Base-by-base conservation (phyloP, 139 green algal genomes). In the Coelastrella sp. region DNA sequence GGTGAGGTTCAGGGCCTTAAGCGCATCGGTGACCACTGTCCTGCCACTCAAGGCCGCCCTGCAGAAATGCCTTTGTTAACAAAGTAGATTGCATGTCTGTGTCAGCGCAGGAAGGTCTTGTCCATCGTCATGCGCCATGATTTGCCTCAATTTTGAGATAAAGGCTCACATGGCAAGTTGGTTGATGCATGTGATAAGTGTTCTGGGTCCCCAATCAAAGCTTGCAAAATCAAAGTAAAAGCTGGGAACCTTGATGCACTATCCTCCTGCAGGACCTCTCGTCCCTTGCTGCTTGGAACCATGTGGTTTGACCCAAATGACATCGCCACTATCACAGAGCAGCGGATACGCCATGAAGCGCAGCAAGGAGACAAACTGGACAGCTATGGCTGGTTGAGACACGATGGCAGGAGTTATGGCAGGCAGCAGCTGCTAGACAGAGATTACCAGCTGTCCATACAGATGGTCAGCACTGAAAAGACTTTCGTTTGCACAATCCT, bases 331-430 rank as follows among this genome's bases (percentile, higher is more conserved):
- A 51, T 88, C 50, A 67, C 67, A 23, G 37, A 76, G 25, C 50
- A 72, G 35, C 32, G 13, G 51, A 62, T 87, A 21, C 57, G 91
- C 0, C 91, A 94, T 53, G 81, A 88, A 27, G 91, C 91, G 0
- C 88, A 62, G 43, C 87, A 92, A 60, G 89, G 79, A 2, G 90
- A 94, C 71, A 51, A 86, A 30, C 80, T 97, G 74, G 8, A 32
- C 9, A 90, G 83, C 32, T 97, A 94, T 79, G 95, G 95, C 11
- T 98, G 95, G 95, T 67, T 92, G 66, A 71, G 85, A 15, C 96
- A 99, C 83, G 96, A 99, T 85, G 96, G 96, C 17, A 50, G 86
- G 32, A 78, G 25, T 9, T 98, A 92, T 86, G 96, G 95, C 11
- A 77, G 90, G 25, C 96, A 99, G 82, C 53, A 89, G 40, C 68